Conservation (phyloP, 1,139 yeast genomes). For the Debaryomyces nepalensis region DNA sequence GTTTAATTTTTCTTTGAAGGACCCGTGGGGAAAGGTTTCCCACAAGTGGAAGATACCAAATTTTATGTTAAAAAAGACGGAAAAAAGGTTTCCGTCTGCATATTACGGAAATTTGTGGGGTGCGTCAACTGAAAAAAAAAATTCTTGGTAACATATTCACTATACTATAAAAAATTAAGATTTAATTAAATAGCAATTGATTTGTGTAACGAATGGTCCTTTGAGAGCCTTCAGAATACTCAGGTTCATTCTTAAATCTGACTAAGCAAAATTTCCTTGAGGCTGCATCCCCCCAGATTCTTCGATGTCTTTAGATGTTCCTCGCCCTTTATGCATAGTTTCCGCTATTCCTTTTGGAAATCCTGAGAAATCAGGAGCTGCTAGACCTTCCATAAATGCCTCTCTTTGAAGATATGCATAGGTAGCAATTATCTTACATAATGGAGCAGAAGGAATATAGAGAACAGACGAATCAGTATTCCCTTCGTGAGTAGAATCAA, state of each 20-base stretch:
- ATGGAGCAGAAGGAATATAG: constrained; percentile 35
- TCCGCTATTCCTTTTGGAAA: constrained; percentile 32
- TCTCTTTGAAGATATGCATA: constrained; percentile 31
- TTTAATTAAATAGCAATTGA: not conserved
- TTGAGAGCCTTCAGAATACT: constrained; percentile 21
- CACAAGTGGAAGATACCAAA: too few species aligned
- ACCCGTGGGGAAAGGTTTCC: too few species aligned
- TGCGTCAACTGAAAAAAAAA: too few species aligned
- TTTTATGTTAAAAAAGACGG: too few species aligned
- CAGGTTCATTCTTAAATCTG: constrained; percentile 14
- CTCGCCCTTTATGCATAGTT: constrained; percentile 23
- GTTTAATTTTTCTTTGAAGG: too few species aligned
- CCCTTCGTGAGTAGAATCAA: constrained; percentile 47
- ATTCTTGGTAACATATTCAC: too few species aligned
- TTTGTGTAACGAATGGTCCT: constrained; percentile 8
- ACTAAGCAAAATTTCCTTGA: constrained; percentile 22
- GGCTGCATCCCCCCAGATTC: constrained; percentile 22
- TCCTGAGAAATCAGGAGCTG: constrained; percentile 43
- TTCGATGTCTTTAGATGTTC: constrained; percentile 19
- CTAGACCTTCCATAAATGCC: constrained; percentile 26
- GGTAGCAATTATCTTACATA: constrained; percentile 26
- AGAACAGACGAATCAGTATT: constrained; percentile 15
- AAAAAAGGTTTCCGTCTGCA: too few species aligned
- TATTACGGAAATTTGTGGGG: too few species aligned
- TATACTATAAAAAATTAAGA: too few species aligned